Evolutionary conservation across 2,329 filamentous ascomycete genomes (phyloP).

Genomic region (Hypoxylon sp.): DNA sequence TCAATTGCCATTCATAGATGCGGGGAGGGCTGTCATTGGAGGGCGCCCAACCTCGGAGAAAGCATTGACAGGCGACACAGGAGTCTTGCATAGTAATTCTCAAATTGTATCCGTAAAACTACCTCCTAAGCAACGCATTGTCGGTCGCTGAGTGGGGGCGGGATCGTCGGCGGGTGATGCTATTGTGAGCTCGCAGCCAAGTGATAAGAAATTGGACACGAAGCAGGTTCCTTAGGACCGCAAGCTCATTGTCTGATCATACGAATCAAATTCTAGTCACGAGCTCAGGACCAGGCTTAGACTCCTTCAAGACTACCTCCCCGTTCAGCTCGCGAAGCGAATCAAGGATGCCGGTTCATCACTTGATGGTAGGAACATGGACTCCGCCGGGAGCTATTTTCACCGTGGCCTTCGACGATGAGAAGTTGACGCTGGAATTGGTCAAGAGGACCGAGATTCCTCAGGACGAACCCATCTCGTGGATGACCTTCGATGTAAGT

Average conservation of each 20-base stretch:
- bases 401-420: constrained; percentile 87
- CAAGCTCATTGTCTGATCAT: background rate
- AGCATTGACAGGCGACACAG: constrained; percentile 1
- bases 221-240: background rate
- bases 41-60: background rate
- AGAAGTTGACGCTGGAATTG: constrained; percentile 75
- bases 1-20: constrained; percentile 20
- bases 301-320: background rate
- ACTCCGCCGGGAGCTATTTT: constrained; percentile 89
- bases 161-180: background rate
- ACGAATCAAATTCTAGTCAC: background rate
- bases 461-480: constrained; percentile 86
- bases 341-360: constrained; percentile 75
- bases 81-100: background rate
- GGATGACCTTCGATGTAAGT: constrained; percentile 89
- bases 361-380: constrained; percentile 93
- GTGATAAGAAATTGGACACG: background rate
- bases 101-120: background rate
- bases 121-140: too few relatives aligned
- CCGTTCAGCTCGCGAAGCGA: constrained; percentile 36
- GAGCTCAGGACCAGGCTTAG: too few relatives aligned
- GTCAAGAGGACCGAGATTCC: constrained; percentile 84
- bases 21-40: too few relatives aligned
- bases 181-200: background rate
- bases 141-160: background rate